Evolutionary conservation across 129 eudicot species (phyloP), one percentile per base, ranked within the genome.

Genomic region (Ambrosia artemisiifolia): DNA sequence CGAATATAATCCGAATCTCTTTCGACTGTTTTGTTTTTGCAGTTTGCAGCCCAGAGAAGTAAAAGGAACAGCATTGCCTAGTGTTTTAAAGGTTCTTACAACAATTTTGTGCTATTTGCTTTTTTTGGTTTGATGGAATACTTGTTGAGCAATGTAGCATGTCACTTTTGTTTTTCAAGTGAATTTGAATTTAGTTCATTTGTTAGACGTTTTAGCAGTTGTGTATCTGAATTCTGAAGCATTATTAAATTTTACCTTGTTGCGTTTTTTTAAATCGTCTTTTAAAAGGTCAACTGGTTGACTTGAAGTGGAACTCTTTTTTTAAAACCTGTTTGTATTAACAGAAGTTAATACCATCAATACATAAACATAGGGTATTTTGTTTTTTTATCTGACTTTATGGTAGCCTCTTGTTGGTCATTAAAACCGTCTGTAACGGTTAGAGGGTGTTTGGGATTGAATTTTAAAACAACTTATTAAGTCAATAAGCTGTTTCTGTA

Each of bases 41-140:
- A 74, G 80, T 54, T 40, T 57, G 40, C 53, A 69, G 56, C 49
- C 8, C 28, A 24, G 59, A 32, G 71, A 10, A 74, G 67, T 13
- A 56, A 38, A 73, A 54, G 35, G 75, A 51, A 60, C 61, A 63
- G 68, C 35, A 32, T 74, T 75, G 59, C 18, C 18, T 61, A 38
- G 61, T 75, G 63, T 59, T 56, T 53, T 65, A 63, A 46, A 30
- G 57, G 67, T 11, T 44, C 48, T 46, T 65, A 11, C 6, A 17
- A 67, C 74, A 56, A 8, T 76, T 76, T 76, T 76, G 80, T 68
- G 63, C 35, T 48, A 24, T 20, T 56, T 68, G 47, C 33, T 2
- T 33, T 2, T 33, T 65, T 20, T 55, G 16, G 67, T 55, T 75
- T 67, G 13, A 38, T 75, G 72, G 72, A 53, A 13, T 24, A 66